Conservation (phyloP, 2,329 filamentous ascomycete genomes). For the Dactylonectria estremocensis region DNA sequence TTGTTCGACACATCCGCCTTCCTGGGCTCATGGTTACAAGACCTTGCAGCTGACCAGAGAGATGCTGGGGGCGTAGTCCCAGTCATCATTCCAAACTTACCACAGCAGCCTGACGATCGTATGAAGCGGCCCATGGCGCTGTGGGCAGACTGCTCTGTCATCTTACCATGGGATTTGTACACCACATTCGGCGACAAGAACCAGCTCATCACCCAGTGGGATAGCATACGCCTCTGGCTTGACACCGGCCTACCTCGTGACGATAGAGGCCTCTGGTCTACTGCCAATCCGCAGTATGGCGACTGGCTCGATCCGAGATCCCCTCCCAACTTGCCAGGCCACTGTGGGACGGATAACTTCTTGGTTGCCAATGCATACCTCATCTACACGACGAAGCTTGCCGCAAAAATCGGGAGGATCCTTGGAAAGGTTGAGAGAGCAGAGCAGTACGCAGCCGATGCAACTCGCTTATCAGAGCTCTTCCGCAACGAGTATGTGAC, state of each 20-base stretch:
- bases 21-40: neutral
- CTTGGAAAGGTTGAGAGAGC: neutral
- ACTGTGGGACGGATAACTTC: conserved; percentile 24
- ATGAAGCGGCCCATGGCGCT: conserved; percentile 17
- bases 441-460: neutral
- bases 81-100: neutral
- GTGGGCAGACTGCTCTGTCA: conserved; percentile 25
- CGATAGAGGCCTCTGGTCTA: conserved; percentile 12
- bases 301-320: conserved; percentile 32
- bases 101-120: neutral
- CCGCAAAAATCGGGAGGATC: neutral
- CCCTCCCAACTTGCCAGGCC: conserved; percentile 17
- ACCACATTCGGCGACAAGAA: conserved; percentile 20
- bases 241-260: conserved; percentile 25
- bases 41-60: neutral
- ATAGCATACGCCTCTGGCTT: conserved; percentile 26
- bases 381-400: conserved; percentile 4
- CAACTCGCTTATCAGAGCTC: neutral
- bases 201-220: conserved; percentile 19
- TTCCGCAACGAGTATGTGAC: neutral
- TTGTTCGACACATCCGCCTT: conserved; percentile 1
- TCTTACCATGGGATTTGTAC: conserved; percentile 27
- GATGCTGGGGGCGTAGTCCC: neutral
- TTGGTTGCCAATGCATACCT: conserved; percentile 30
- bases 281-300: conserved; percentile 17